A percentile compares a stretch with the other conserved stretches of the same genome.
phyloP scores from a whole-genome alignment of 2,329 filamentous ascomycete genomes.

The Zymoseptoria ardabiliae region DNA sequence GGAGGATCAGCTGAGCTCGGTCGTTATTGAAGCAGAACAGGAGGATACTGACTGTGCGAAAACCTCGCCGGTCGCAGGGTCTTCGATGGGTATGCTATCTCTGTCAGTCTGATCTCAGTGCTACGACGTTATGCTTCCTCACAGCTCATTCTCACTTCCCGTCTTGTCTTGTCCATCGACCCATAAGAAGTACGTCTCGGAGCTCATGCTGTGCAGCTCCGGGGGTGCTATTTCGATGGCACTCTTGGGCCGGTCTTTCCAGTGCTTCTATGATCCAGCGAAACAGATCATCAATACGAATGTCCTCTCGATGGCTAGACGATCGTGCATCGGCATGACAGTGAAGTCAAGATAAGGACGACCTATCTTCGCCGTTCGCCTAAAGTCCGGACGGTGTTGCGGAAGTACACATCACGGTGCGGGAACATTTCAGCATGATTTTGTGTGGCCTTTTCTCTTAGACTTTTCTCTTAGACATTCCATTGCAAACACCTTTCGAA shows the following conservation, averaged over 20 bases:
- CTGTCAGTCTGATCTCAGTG: neutral
- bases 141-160: neutral
- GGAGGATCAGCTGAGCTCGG: slow-evolving; percentile 13
- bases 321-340: neutral
- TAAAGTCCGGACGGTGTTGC: neutral
- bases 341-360: neutral
- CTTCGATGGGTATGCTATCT: slow-evolving; percentile 45
- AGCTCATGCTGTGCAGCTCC: neutral
- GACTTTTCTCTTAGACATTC: too few relatives aligned
- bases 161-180: slow-evolving; percentile 4
- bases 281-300: accelerated
- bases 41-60: slow-evolving; percentile 41
- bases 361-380: neutral
- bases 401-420: neutral
- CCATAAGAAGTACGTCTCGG: slow-evolving; percentile 2
- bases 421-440: neutral
- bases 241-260: neutral
- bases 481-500: too few relatives aligned
- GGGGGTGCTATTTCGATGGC: neutral
- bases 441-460: too few relatives aligned
- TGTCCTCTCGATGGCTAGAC: neutral
- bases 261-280: neutral
- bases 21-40: neutral
- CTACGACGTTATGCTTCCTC: neutral
- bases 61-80: slow-evolving; percentile 47